Base-by-base conservation (phyloP, 2,329 filamentous ascomycete genomes). In the Fusarium sp. region DNA sequence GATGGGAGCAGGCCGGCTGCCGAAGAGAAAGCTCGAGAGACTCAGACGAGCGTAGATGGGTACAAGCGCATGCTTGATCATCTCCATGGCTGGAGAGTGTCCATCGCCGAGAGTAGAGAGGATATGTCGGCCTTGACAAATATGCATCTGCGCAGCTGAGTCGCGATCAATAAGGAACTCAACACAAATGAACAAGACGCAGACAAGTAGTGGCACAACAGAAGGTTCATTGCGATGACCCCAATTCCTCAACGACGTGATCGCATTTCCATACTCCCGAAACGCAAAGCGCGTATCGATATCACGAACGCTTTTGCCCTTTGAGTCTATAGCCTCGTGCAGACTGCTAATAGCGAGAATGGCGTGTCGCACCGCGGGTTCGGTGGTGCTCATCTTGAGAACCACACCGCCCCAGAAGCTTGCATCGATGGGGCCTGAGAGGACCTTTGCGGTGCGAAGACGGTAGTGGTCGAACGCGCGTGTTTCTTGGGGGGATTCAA, bases 111-210 rank as follows among this genome's bases (percentile, higher is more conserved):
- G 69, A 11, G 76, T 74, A 2, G 73, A 75, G 5, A 83, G 75
- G 4, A 83, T 80, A 41, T 80, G 77, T 5, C 81, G 72, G 10
- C 81, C 82, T 60, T 83, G 80, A 17, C 76, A 75, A 17, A 83
- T 80, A 47, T 83, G 82, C 56, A 82, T 74, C 45, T 82, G 77
- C 1, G 84, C 82, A 11, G 80, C 79, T 7, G 74, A 72, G 41
- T 82, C 80, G 58, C 86, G 82, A 36, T 83, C 82, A 33, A 83
- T 83, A 59, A 87, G 77, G 67, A 85, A 84, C 72, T 87, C 85
- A 47, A 87, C 81, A 66, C 84, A 85, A 23, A 84, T 82, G 63
- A 87, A 85, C 21, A 87, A 74, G 1, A 85, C 72, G 62, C 83
- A 85, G 8, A 81, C 81, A 5, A 85, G 74, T 17, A 86, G 68